Conservation (phyloP, 2,329 filamentous ascomycete genomes). For the Ceratocystis papillata region DNA sequence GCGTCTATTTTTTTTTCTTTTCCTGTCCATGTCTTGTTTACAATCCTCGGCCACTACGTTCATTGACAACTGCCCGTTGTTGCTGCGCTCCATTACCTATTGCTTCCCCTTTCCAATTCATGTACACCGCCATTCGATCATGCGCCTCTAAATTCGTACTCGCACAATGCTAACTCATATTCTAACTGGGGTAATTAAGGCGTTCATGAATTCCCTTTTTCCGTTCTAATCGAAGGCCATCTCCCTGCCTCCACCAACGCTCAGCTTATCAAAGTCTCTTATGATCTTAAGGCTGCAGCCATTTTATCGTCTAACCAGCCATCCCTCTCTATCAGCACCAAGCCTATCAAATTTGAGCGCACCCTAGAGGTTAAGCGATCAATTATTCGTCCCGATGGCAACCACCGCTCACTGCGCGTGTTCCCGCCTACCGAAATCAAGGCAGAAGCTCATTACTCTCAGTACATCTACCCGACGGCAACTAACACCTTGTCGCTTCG, state of each 20-base stretch:
- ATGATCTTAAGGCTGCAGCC: constrained; percentile 62
- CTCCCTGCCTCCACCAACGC: constrained; percentile 76
- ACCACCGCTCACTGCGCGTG: constrained; percentile 83
- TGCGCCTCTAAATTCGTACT: constrained; percentile 11
- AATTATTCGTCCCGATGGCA: constrained; percentile 59
- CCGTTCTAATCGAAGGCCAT: constrained; percentile 70
- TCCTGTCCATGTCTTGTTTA: neutral
- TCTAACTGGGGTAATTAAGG: constrained; percentile 35
- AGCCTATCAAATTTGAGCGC: constrained; percentile 51
- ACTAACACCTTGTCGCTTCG: constrained; percentile 69
- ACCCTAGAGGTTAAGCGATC: constrained; percentile 67
- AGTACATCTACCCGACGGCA: constrained; percentile 76
- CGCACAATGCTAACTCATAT: constrained; percentile 26
- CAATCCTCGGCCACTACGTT: neutral
- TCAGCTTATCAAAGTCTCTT: constrained; percentile 60
- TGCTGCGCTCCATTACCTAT: neutral
- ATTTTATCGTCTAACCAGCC: constrained; percentile 48
- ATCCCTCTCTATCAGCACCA: constrained; percentile 34
- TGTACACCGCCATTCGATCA: constrained; percentile 13
- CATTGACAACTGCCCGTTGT: neutral
- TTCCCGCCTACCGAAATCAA: constrained; percentile 95
- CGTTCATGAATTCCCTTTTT: constrained; percentile 74
- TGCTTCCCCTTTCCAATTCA: constrained; percentile 1
- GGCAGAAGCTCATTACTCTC: constrained; percentile 68
- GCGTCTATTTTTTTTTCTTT: neutral